Evolutionary conservation across 2,329 filamentous ascomycete species (phyloP).

Genomic region (Metarhizium brunneum): DNA sequence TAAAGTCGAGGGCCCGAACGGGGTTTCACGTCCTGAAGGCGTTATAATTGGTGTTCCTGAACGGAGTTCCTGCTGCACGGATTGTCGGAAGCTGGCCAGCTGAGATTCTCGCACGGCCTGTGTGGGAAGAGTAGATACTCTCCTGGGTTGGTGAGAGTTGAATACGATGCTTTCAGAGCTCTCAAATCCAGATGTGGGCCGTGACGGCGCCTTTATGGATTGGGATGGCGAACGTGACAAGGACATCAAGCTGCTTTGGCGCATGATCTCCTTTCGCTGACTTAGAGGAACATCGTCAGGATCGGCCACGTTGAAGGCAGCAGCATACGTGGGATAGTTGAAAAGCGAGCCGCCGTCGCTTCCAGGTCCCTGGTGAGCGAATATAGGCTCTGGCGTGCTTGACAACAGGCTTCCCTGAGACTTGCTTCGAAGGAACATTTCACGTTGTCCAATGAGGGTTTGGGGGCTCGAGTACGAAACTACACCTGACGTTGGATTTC

Average conservation of each 20-base stretch:
- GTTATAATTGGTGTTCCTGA: conserved; percentile 25
- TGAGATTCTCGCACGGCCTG: conserved; percentile 43
- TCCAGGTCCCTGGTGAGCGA: conserved; percentile 14
- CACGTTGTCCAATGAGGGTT: conserved; percentile 47
- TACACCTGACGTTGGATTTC: conserved; percentile 31
- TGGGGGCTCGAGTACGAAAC: conserved; percentile 43
- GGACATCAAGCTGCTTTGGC: conserved; percentile 35
- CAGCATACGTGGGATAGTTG: conserved; percentile 24
- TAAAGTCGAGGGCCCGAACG: conserved; percentile 25
- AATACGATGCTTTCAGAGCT: conserved; percentile 29
- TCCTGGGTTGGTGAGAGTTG: conserved; percentile 46
- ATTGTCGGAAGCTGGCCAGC: conserved; percentile 59
- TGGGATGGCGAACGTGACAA: conserved; percentile 15
- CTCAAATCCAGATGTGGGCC: conserved; percentile 13
- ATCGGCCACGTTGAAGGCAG: conserved; percentile 26
- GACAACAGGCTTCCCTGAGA: conserved; percentile 31
- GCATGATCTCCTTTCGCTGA: conserved; percentile 54
- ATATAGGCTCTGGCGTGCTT: conserved; percentile 17
- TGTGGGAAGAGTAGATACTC: conserved; percentile 33
- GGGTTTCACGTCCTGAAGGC: conserved; percentile 27
- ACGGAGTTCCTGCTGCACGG: conserved; percentile 53
- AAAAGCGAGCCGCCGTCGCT: conserved; percentile 34
- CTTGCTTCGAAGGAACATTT: conserved; percentile 43
- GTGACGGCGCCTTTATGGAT: conserved; percentile 10
- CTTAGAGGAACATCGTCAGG: conserved; percentile 64